Evolutionary conservation across 2,329 filamentous ascomycete species (phyloP), one percentile per base, ranked within the genome.

Genomic region (Nemania serpens): DNA sequence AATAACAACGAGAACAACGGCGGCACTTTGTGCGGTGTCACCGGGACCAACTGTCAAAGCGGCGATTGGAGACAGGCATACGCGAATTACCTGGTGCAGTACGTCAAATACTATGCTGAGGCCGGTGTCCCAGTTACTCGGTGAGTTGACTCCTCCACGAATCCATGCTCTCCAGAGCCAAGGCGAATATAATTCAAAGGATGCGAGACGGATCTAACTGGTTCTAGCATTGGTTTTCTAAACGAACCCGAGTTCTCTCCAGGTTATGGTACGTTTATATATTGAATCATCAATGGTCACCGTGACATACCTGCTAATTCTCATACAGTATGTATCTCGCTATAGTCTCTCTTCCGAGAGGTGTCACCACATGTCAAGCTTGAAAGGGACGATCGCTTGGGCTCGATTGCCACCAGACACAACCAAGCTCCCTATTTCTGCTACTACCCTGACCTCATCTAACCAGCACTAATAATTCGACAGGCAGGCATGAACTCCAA

Each of bases 11-110:
- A 78, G 61, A 68, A 70, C 2, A 71, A 72, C 52, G 74, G 74
- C 17, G 75, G 75, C 9, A 71, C 70, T 12, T 65, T 78, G 7
- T 78, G 75, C 61, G 76, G 75, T n/a, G 72, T 74, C 1, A 58
- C 68, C 0, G 75, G 75, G 0, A 55, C 68, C 1, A 64, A 59
- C 33, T 70, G 67, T n/a, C 43, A 54, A 2, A 68, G 55, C 11
- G 74, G 72, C 10, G 76, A 78, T 59, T 80, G 77, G 77, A 72
- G 73, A 48, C 71, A 78, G 59, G 75, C 76, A 2, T 81, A 76
- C 58, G 78, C 78, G 9, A 70, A 79, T 50, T 79, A 79, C 65
- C 66, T 80, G 13, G 76, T 78, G n/a, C 73, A 76, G 62, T 79
- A 78, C 55, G 72, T 78, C 13, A 71, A 69, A 39, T 74, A 70